phyloP scores from a whole-genome alignment of 2,329 filamentous ascomycete genomes.

The Botrytis paeoniae region DNA sequence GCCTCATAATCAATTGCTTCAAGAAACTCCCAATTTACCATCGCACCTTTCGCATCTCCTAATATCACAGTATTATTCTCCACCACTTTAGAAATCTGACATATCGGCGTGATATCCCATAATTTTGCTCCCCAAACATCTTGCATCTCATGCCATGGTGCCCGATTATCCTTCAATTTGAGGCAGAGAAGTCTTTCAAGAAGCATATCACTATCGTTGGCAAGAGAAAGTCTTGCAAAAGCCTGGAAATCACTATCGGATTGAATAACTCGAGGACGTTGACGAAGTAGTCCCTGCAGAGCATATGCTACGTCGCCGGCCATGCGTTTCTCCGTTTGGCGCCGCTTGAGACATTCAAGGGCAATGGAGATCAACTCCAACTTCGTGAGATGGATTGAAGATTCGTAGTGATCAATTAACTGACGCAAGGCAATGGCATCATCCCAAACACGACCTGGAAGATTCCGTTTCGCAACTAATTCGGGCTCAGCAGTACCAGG shows the following conservation, averaged over 20 bases:
- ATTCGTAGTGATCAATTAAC: slow-evolving; percentile 36
- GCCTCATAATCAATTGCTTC: background rate
- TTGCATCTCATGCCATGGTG: slow-evolving; percentile 27
- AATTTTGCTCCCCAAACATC: slow-evolving; percentile 36
- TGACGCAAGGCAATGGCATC: slow-evolving; percentile 13
- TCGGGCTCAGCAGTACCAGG: background rate
- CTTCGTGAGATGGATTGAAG: slow-evolving; percentile 31
- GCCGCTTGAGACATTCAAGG: slow-evolving; percentile 28
- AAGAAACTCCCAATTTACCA: slow-evolving; percentile 37
- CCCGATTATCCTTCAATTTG: slow-evolving; percentile 17
- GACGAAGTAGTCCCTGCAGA: slow-evolving; percentile 35
- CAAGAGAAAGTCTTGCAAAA: slow-evolving; percentile 36
- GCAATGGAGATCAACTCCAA: slow-evolving; percentile 34
- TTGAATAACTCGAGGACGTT: slow-evolving; percentile 29
- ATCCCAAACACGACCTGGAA: background rate
- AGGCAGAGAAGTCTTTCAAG: slow-evolving; percentile 38
- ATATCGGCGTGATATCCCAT: slow-evolving; percentile 38
- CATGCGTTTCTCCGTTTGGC: slow-evolving; percentile 17
- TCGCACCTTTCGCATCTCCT: slow-evolving; percentile 36
- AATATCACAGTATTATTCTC: slow-evolving; percentile 37
- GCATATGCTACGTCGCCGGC: slow-evolving; percentile 36
- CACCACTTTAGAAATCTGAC: slow-evolving; percentile 37
- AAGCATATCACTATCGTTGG: slow-evolving; percentile 37
- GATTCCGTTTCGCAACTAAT: background rate
- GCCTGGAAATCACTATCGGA: slow-evolving; percentile 36